Base-by-base conservation (phyloP, 1,139 yeast species). In the Yamadazyma dushanensis region DNA sequence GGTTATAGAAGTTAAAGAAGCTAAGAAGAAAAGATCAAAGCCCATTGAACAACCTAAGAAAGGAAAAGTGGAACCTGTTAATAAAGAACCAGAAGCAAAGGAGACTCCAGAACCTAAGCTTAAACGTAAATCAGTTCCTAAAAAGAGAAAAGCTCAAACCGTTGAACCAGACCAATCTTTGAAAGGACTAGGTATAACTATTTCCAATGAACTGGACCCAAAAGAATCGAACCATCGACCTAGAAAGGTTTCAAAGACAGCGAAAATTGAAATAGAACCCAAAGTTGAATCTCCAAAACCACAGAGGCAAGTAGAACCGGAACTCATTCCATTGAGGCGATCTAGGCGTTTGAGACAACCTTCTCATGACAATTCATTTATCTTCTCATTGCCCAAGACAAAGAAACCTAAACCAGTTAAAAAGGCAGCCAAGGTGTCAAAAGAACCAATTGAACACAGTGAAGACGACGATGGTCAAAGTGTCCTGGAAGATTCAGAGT, bases 311-410 rank as follows among this genome's bases (percentile, higher is more conserved):
- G 6, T 21, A 8, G 24, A n/a, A n/a, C n/a, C n/a, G n/a, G n/a
- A n/a, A n/a, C n/a, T n/a, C 10, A 9, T 21, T 5, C 16, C 13
- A 9, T 17, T 29, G 17, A 24, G 34, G 13, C 17, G 34, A 5
- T 31, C 34, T 10, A 24, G 22, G 16, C 22, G 34, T 11, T 15
- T 24, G n/a, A 24, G 16, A 9, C 13, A 16, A 8, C 24, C 34
- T 15, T 18, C 34, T 8, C 8, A 8, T 13, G 34, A 24, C 10
- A 15, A 17, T 11, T 31, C 34, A 2, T 31, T 31, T 17, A 31
- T 31, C 5, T 31, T 31, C 13, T 31, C 34, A 4, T 18, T 31
- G 9, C 34, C 34, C 7, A 32, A 26, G 24, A 9, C 16, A 5
- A 31, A 10, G 16, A 20, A 20, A 11, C 5, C 18, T 5, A 5